Evolutionary conservation across 768 basidiomycete species (phyloP).

Genomic region (Naganishia randhawae): DNA sequence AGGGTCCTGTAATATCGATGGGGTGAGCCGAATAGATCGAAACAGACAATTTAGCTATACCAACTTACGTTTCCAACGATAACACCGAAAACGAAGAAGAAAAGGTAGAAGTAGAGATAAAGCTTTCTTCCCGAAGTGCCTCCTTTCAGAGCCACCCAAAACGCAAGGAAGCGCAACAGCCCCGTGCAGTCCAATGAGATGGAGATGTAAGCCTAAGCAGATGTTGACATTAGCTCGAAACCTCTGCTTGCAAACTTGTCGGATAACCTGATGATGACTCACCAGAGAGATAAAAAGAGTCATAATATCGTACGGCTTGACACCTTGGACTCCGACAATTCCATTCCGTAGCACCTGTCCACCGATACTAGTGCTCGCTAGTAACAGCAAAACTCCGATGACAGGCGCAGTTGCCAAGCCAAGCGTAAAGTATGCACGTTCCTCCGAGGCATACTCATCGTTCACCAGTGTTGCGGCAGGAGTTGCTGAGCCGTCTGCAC

Average conservation of each 20-base stretch:
- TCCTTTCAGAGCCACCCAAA: conserved; percentile 78
- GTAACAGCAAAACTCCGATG: conserved; percentile 52
- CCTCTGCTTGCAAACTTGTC: background rate
- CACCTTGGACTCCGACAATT: conserved; percentile 71
- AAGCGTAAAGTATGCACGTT: conserved; percentile 38
- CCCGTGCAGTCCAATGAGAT: conserved; percentile 88
- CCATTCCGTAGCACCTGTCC: conserved; percentile 63
- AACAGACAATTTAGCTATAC: background rate
- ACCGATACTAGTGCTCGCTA: conserved; percentile 51
- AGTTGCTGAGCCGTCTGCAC: background rate
- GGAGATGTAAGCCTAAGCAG: conserved; percentile 68
- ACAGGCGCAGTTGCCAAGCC: conserved; percentile 52
- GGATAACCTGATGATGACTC: too few species aligned
- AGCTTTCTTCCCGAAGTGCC: conserved; percentile 67
- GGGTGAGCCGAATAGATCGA: background rate
- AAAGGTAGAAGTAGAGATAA: conserved; percentile 74
- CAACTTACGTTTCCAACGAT: conserved; percentile 68
- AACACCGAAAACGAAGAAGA: conserved; percentile 72
- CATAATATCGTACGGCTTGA: conserved; percentile 88
- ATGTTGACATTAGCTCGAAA: background rate
- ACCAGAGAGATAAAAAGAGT: conserved; percentile 83
- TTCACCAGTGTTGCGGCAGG: background rate
- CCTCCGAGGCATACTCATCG: conserved; percentile 3
- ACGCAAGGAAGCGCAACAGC: conserved; percentile 77
- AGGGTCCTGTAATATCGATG: conserved; percentile 59